Base-by-base conservation (phyloP, 257 asterid genomes). In the Salvia rosmarinus region DNA sequence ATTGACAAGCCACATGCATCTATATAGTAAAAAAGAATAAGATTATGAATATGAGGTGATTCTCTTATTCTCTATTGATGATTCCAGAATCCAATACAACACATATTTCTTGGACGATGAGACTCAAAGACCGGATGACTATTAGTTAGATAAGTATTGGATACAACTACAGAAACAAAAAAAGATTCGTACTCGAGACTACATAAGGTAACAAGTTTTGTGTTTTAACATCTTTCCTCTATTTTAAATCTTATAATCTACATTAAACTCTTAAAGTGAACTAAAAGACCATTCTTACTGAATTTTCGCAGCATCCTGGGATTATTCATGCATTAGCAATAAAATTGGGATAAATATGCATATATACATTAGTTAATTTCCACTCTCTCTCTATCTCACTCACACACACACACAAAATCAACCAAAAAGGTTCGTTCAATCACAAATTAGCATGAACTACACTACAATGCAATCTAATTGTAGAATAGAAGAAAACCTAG, bases 391-490 rank as follows among this genome's bases (percentile, higher is more conserved):
- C 19, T 32, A 13, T 30, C n/a, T 14, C 54, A n/a, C 54, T 14
- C 54, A 16, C 56, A 6, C 39, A 28, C 62, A 25, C 16, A 55
- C 3, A 55, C 13, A 77, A 37, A 23, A 35, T 20, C 34, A 57
- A 17, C 13, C 69, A 68, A 8, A 47, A 42, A 11, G 17, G 17
- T 16, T 62, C 21, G 17, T 12, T 62, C 21, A 67, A 63, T 35
- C 56, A 23, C 25, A 54, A 42, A 21, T 59, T 46, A 65, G 69
- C 78, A 59, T 44, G 20, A 66, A 34, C 63, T 44, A 19, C 65
- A 20, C 66, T 19, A 12, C 44, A 32, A 16, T 60, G 6, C 37
- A 63, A 62, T 62, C 49, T 11, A 57, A 16, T 39, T 34, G 40
- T 66, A 61, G 8, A 20, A 47, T 5, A 42, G n/a, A 28, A 16